These are phyloP conservation scores for Sporodiniella umbellata DNA, from an alignment of 371 early-diverging fungal species.

Conservation along the genomic window DNA sequence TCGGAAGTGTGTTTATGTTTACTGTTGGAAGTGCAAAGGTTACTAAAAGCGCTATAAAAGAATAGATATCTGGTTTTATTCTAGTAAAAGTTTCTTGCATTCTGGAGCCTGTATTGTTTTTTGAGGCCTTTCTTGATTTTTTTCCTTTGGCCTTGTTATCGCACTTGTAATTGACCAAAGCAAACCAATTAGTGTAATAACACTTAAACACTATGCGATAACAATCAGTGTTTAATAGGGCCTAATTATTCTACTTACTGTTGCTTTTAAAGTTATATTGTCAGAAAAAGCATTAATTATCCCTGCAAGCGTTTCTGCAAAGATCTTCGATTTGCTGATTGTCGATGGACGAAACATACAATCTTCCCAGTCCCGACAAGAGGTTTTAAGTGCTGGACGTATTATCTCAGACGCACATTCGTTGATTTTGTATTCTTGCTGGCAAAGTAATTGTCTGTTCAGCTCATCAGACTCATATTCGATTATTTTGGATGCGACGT, in stretches of 20 bases:
- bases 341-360: constrained; percentile 11
- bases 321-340: constrained; percentile 9
- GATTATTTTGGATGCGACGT: constrained; percentile 9
- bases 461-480: constrained; percentile 17
- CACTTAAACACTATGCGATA: neutral
- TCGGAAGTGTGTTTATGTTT: constrained; percentile 50
- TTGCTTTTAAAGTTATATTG: constrained; percentile 6
- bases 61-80: no score
- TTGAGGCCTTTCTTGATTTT: neutral
- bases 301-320: constrained; percentile 18
- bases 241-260: constrained; percentile 3
- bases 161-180: neutral
- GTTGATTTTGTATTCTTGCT: constrained; percentile 14
- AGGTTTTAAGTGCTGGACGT: constrained; percentile 6
- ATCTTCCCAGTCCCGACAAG: constrained; percentile 14
- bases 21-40: constrained; percentile 14
- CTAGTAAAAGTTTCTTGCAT: no score
- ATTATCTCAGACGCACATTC: constrained; percentile 9
- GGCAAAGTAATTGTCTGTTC: constrained; percentile 8
- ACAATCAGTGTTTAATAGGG: neutral
- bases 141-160: neutral
- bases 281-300: constrained; percentile 15
- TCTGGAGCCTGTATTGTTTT: no score
- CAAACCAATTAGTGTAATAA: neutral
- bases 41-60: neutral